Evolutionary conservation across 495 filamentous ascomycete species (phyloP).

Genomic region (Penicillium robsamsonii): DNA sequence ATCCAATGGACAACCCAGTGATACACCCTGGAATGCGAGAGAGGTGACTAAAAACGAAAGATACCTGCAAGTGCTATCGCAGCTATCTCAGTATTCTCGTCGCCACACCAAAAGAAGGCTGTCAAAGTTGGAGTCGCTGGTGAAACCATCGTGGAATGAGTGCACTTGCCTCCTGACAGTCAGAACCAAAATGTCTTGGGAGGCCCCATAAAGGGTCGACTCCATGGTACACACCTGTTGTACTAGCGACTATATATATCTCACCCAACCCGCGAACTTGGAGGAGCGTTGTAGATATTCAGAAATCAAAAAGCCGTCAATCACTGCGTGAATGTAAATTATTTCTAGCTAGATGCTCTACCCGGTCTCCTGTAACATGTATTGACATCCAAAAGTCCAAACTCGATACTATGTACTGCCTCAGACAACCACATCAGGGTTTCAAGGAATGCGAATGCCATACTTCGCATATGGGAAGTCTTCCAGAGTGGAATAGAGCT

Average conservation of each 20-base stretch:
- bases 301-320: neutral
- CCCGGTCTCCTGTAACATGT: neutral
- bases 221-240: neutral
- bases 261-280: neutral
- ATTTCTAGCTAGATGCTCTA: neutral
- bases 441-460: conserved; percentile 51
- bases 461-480: conserved; percentile 72
- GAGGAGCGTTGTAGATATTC: neutral
- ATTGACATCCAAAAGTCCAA: neutral
- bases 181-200: neutral
- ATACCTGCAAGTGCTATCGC: neutral
- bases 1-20: neutral
- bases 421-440: neutral
- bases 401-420: neutral
- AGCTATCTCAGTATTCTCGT: neutral
- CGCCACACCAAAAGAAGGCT: neutral
- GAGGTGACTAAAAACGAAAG: neutral
- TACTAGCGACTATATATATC: neutral
- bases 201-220: neutral
- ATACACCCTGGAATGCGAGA: neutral
- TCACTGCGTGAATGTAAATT: neutral
- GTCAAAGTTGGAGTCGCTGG: neutral
- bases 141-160: neutral
- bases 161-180: neutral
- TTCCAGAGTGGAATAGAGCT: conserved; percentile 58